Evolutionary conservation across 2,329 filamentous ascomycete genomes (phyloP), one percentile per base, ranked within the genome.

Genomic region (Claviceps citrina): DNA sequence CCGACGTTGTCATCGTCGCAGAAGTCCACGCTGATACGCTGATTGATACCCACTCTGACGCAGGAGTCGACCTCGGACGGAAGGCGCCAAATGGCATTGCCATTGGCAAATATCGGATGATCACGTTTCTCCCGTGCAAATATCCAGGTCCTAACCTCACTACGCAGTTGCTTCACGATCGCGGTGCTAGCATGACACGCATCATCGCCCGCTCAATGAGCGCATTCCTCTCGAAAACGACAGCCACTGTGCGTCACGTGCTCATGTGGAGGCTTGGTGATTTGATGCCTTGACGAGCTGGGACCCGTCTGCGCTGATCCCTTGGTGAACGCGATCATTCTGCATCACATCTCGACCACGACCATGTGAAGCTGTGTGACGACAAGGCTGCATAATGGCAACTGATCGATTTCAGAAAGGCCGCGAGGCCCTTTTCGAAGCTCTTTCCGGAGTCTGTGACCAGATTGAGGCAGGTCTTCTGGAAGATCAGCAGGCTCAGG

Each of bases 341-440:
- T 16, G 24, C 24, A 25, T n/a, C 9, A 26, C 31, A 4, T 8
- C 25, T 33, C 18, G 24, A 18, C 4, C 8, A 16, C 18, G 28
- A 13, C 13, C 18, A 25, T 25, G n/a, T 13, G 22, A 25, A n/a
- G 19, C n/a, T 24, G 19, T 25, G 18, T 27, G 35, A 31, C 12
- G n/a, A 22, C 9, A n/a, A 20, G 19, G 26, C 32, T 28, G 26
- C 36, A 45, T 32, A 19, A 66, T 67, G 63, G 51, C 60, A 28
- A 58, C 51, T 43, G 34, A 36, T 8, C 65, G 62, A 60, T 58
- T 64, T 33, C 47, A 50, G 30, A 53, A 49, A 27, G 63, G 63
- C 20, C 60, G 63, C 8, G 53, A 59, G 35, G 55, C 60, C 20
- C 48, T 69, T 12, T 51, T 64, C 15, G 54, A 61, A 44, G 63